A percentile compares a stretch with the other conserved stretches of the same genome.
These are phyloP conservation scores for Echeveria elegans DNA, from an alignment of 164 flowering plant species.

Conservation along the genomic window DNA sequence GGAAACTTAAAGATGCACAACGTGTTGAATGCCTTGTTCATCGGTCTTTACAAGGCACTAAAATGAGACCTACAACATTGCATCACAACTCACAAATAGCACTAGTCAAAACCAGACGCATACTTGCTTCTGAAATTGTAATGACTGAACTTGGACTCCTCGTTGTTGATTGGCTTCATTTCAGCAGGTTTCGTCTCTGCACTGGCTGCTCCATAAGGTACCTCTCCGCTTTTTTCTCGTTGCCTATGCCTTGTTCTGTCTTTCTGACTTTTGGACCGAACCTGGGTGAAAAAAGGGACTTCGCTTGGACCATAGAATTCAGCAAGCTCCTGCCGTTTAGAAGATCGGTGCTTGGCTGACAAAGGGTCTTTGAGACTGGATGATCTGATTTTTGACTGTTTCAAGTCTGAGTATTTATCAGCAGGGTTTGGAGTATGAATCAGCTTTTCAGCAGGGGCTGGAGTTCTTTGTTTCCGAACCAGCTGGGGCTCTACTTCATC, in stretches of 20 bases:
- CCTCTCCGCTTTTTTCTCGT: constrained; percentile 56
- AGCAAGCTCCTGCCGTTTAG: constrained; percentile 63
- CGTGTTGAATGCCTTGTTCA: not conserved
- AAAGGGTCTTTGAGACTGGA: constrained; percentile 49
- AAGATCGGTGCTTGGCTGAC: constrained; percentile 64
- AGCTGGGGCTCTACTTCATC: constrained; percentile 42
- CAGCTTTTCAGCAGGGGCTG: constrained; percentile 55
- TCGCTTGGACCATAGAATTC: constrained; percentile 64
- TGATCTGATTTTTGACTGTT: constrained; percentile 54
- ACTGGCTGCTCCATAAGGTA: constrained; percentile 26
- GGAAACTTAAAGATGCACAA: not conserved
- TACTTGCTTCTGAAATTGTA: constrained; percentile 62
- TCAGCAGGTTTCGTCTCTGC: constrained; percentile 52
- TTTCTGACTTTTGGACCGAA: constrained; percentile 60
- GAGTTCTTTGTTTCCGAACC: constrained; percentile 43
- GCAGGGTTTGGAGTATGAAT: constrained; percentile 22
- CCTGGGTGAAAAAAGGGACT: constrained; percentile 32
- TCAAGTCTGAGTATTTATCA: constrained; percentile 43
- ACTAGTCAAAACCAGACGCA: constrained; percentile 32
- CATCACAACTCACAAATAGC: not conserved
- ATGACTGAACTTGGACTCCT: constrained; percentile 50
- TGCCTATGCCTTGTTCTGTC: constrained; percentile 70
- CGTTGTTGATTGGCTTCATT: constrained; percentile 44
- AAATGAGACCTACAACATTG: not conserved
- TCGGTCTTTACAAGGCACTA: not conserved